phyloP scores from a whole-genome alignment of 371 early-diverging fungal species.

The Mucor circinelloides region DNA sequence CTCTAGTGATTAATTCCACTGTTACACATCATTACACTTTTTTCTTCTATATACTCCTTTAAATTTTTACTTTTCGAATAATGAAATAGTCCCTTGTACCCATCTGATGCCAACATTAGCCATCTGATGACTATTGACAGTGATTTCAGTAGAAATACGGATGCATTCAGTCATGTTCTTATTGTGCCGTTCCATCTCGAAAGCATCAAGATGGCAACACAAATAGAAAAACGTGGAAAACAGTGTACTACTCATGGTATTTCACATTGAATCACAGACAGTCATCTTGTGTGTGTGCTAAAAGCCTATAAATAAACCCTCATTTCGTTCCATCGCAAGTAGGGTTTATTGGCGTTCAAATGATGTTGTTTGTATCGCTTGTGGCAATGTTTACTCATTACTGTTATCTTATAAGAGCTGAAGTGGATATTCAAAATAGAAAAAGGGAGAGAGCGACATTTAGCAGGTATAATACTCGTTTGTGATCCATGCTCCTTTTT shows the following conservation, averaged over 20 bases:
- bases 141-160: not conserved
- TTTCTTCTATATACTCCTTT: not conserved
- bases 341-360: not conserved
- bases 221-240: conserved; percentile 12
- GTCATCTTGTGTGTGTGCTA: not conserved
- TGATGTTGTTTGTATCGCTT: not conserved
- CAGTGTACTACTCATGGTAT: not conserved
- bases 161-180: not conserved
- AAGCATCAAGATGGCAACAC: not conserved
- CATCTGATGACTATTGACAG: not conserved
- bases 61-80: not conserved
- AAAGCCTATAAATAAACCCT: conserved; percentile 5
- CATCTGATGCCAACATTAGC: not conserved
- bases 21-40: conserved; percentile 13
- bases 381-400: not conserved
- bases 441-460: not conserved
- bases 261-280: not conserved
- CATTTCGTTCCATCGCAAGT: not conserved
- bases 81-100: not conserved
- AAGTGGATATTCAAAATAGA: not conserved
- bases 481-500: not conserved
- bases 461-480: not conserved
- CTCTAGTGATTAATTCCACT: not conserved
- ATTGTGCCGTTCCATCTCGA: not conserved
- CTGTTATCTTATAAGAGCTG: not conserved